These are phyloP conservation scores for Mucor sp. DNA, from an alignment of 371 early-diverging fungal species.

Conservation along the genomic window DNA sequence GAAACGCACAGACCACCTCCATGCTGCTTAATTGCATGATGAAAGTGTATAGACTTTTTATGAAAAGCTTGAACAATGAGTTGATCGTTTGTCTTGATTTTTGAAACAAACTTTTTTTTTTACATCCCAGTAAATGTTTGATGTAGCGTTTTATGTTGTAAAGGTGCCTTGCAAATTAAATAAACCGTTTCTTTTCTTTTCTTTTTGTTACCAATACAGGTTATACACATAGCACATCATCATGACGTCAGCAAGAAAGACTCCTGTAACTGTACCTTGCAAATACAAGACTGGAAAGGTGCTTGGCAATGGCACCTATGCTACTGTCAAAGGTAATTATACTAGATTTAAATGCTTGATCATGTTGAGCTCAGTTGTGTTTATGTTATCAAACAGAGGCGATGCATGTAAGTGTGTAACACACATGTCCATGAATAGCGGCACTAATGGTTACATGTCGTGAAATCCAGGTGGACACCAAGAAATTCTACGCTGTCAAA, in stretches of 20 bases:
- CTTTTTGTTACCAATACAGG: background rate
- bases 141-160: background rate
- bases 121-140: background rate
- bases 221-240: background rate
- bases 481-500: conserved; percentile 87
- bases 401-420: conserved; percentile 42
- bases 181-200: background rate
- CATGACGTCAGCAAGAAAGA: conserved; percentile 17
- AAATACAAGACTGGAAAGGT: conserved; percentile 71
- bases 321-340: conserved; percentile 66
- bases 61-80: background rate
- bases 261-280: conserved; percentile 58
- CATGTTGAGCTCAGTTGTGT: background rate
- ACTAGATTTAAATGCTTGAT: background rate
- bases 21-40: background rate
- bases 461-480: conserved; percentile 72
- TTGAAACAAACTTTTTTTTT: background rate
- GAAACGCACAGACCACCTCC: background rate
- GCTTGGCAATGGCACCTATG: conserved; percentile 73
- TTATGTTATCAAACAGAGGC: conserved; percentile 31
- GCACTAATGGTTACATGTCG: background rate
- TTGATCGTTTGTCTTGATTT: background rate
- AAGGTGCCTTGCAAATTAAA: background rate
- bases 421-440: background rate
- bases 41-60: background rate